Base-by-base conservation (phyloP, 108 stramenopile genomes). In the Asterionellopsis glacialis region DNA sequence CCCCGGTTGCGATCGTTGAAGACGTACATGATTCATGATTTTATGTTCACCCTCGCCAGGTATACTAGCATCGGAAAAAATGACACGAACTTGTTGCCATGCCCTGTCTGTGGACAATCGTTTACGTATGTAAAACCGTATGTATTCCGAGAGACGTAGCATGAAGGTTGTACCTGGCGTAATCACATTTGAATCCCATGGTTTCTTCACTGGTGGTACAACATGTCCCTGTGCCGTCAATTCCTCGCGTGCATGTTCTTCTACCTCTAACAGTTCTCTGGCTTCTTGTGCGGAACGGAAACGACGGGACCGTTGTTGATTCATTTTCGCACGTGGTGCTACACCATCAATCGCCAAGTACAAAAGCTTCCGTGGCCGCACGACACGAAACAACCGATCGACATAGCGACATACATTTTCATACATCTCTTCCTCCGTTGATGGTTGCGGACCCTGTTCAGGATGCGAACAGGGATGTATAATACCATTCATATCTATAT, bases 1-100 rank as follows among this genome's bases (percentile, higher is more conserved):
- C 3, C 95, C 96, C 39, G 88, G 80, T 72, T 95, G 92, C 21
- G 76, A 80, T n/a, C 98, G 79, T 72, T 98, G 93, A 27, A 73
- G 68, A 27, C 99, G 84, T 43, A 98, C 70, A 59, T 93, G 96
- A 9, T 85, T 56, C 96, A 98, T 96, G 55, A 98, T 96, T 75
- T 99, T 98, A 78, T 99, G 99, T 69, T 98, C 98, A 16, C 99
- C 99, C 74, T 98, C 98, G 16, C 99, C 98, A 0, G 99, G 98
- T 13, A 98, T 72, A 33, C 93, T 88, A 1, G 96, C 95, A 65
- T 97, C 99, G 33, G 91, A 91, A 65, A 97, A 97, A 18, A 98
- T 83, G 16, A 99, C 84, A 28, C 82, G 76, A 27, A 95, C 74
- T 16, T 83, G 69, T 69, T 85, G 74, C 97, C 97, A 99, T n/a